Evolutionary conservation across 768 basidiomycete species (phyloP).

Genomic region (Pseudohyphozyma bogoriensis): DNA sequence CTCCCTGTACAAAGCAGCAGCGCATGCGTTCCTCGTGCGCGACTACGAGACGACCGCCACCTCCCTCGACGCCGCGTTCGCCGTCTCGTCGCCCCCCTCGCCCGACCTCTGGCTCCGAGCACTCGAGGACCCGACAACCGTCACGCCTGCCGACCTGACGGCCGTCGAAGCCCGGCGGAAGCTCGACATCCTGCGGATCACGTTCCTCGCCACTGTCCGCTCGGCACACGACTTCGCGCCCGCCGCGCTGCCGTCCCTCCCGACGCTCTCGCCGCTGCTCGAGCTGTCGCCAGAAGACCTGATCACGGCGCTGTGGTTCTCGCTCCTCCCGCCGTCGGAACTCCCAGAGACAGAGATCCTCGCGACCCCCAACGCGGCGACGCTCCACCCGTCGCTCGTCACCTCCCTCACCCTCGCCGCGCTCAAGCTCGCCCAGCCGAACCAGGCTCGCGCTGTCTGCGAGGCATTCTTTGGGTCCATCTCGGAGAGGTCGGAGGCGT

Average conservation of each 20-base stretch:
- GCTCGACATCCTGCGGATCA: slow-evolving; percentile 17
- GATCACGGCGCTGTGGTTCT: slow-evolving; percentile 10
- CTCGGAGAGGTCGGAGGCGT: slow-evolving; percentile 7
- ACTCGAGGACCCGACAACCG: not conserved
- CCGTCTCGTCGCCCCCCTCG: not conserved
- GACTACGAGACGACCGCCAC: slow-evolving; percentile 14
- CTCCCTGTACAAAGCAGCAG: slow-evolving; percentile 13
- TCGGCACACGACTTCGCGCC: slow-evolving; percentile 1
- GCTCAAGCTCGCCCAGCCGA: slow-evolving; percentile 18
- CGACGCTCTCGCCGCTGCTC: slow-evolving; percentile 4
- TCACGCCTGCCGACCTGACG: not conserved
- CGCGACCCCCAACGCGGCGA: slow-evolving; percentile 8
- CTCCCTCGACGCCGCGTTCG: not conserved
- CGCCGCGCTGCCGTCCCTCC: not conserved
- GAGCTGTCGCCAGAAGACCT: not conserved
- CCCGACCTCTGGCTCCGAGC: slow-evolving; percentile 5
- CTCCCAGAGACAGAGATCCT: slow-evolving; percentile 8
- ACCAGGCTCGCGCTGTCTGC: slow-evolving; percentile 3
- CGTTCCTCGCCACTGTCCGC: slow-evolving; percentile 25
- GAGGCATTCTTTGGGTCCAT: slow-evolving; percentile 25
- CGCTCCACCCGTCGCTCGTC: slow-evolving; percentile 22
- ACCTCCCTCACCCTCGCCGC: slow-evolving; percentile 22
- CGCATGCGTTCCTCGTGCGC: slow-evolving; percentile 20
- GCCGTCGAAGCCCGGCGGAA: no score
- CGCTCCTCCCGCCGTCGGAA: not conserved